A percentile compares a stretch with the other conserved stretches of the same genome.
Conservation (phyloP, 1,139 yeast genomes). For the Maudiozyma humilis region DNA sequence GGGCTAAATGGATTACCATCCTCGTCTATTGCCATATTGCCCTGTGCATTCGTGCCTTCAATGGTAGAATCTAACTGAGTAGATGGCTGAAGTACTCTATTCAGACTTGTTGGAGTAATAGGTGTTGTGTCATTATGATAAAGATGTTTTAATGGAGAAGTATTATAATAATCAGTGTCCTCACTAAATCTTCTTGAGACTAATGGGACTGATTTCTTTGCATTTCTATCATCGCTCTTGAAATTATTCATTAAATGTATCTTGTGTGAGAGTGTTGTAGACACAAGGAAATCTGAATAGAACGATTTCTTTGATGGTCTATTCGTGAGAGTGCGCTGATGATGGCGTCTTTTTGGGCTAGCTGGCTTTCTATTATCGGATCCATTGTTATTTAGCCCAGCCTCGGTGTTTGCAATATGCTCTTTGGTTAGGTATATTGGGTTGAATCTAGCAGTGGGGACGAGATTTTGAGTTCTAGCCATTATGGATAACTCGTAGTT, state of each 20-base stretch:
- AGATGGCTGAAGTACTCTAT: constrained; percentile 12
- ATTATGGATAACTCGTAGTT: constrained; percentile 18
- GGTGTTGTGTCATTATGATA: constrained; percentile 25
- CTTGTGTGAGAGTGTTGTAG: constrained; percentile 19
- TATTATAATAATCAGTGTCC: constrained; percentile 29
- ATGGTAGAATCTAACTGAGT: background rate
- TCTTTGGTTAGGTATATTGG: constrained; percentile 2
- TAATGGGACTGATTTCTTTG: background rate
- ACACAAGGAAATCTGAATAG: constrained; percentile 18
- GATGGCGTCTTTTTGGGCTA: background rate
- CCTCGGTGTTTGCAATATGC: no score
- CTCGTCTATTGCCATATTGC: background rate
- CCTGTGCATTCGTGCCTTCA: background rate
- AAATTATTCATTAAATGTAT: constrained; percentile 6
- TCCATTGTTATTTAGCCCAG: background rate
- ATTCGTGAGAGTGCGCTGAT: background rate
- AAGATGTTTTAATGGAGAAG: constrained; percentile 29
- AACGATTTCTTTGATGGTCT: constrained; percentile 3
- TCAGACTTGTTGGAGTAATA: constrained; percentile 19
- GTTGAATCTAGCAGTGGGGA: constrained; percentile 1
- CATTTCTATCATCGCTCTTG: background rate
- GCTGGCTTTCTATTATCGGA: background rate
- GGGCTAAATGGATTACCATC: constrained; percentile 79
- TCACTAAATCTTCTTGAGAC: constrained; percentile 24
- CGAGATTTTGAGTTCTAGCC: constrained; percentile 11